phyloP scores from a whole-genome alignment of 495 filamentous ascomycete species.

The Aspergillus wentii region DNA sequence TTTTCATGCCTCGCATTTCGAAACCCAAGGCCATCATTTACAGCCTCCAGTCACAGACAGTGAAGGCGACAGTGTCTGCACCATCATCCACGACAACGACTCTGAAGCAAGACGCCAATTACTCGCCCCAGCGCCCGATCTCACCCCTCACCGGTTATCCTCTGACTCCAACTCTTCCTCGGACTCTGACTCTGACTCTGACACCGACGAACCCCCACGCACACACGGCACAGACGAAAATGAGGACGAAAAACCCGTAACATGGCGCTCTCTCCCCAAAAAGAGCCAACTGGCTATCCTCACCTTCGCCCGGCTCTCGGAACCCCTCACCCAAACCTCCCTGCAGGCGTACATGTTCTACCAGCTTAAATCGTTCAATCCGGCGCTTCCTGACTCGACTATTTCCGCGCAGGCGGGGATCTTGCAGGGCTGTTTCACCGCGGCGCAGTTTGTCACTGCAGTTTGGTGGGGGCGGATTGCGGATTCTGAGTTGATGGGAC shows the following conservation, averaged over 20 bases:
- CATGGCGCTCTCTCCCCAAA: conserved; percentile 65
- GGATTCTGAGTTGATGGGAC: conserved; percentile 62
- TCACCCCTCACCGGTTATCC: too few relatives aligned
- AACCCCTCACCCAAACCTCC: conserved; percentile 74
- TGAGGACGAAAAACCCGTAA: conserved; percentile 41
- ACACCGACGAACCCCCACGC: neutral
- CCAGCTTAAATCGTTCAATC: conserved; percentile 64
- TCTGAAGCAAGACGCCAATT: too few relatives aligned
- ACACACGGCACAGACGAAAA: neutral
- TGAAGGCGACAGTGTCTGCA: too few relatives aligned
- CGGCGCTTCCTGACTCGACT: conserved; percentile 54
- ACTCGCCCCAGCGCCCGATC: too few relatives aligned
- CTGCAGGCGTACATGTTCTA: conserved; percentile 74
- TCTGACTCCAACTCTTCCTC: too few relatives aligned
- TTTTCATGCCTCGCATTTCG: too few relatives aligned
- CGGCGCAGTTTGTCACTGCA: conserved; percentile 72
- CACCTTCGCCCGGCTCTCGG: conserved; percentile 68
- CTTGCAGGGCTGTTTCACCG: conserved; percentile 69
- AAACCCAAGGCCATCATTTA: too few relatives aligned
- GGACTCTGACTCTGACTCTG: too few relatives aligned
- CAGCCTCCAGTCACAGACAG: too few relatives aligned
- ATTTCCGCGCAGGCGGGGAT: conserved; percentile 76
- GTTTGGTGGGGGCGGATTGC: conserved; percentile 76
- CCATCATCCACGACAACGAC: too few relatives aligned
- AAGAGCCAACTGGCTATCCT: conserved; percentile 74